These are phyloP conservation scores for Sarcomyxa edulis DNA, from an alignment of 768 basidiomycete genomes.

Conservation along the genomic window DNA sequence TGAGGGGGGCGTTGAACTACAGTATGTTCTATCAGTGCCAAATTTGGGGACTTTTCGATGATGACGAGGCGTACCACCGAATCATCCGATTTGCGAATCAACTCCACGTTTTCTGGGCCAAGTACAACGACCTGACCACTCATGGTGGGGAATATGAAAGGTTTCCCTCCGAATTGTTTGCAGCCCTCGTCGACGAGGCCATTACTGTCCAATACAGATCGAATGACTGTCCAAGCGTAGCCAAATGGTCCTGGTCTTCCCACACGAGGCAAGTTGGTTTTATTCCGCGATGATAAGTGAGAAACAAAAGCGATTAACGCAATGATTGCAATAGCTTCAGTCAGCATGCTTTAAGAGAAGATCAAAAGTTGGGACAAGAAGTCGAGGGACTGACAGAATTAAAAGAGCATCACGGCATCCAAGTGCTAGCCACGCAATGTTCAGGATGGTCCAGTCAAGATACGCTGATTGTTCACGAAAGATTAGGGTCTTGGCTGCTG, in stretches of 20 bases:
- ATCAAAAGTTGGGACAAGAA: too few relatives aligned
- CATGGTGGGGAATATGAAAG: constrained; percentile 13
- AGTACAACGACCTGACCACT: constrained; percentile 10
- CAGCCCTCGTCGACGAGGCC: constrained; percentile 11
- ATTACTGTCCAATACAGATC: constrained; percentile 7
- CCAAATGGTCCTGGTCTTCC: constrained; percentile 12
- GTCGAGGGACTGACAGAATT: too few relatives aligned
- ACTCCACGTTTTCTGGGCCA: constrained; percentile 11
- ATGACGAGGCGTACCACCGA: constrained; percentile 7
- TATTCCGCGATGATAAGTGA: too few relatives aligned
- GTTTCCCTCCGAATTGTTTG: constrained; percentile 9
- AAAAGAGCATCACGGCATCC: too few relatives aligned
- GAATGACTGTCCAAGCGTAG: constrained; percentile 11
- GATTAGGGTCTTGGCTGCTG: too few relatives aligned
- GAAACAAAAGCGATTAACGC: too few relatives aligned
- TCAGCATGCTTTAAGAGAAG: too few relatives aligned
- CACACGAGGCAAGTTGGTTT: constrained; percentile 10
- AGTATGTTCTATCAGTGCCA: neutral
- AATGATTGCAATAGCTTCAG: too few relatives aligned
- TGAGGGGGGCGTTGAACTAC: too few relatives aligned
- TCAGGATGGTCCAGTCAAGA: too few relatives aligned
- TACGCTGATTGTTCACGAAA: too few relatives aligned
- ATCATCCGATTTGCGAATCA: constrained; percentile 11
- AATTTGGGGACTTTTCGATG: neutral
- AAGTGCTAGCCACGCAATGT: too few relatives aligned